Conservation (phyloP, 495 filamentous ascomycete genomes). For the Lophiotrema nucula region DNA sequence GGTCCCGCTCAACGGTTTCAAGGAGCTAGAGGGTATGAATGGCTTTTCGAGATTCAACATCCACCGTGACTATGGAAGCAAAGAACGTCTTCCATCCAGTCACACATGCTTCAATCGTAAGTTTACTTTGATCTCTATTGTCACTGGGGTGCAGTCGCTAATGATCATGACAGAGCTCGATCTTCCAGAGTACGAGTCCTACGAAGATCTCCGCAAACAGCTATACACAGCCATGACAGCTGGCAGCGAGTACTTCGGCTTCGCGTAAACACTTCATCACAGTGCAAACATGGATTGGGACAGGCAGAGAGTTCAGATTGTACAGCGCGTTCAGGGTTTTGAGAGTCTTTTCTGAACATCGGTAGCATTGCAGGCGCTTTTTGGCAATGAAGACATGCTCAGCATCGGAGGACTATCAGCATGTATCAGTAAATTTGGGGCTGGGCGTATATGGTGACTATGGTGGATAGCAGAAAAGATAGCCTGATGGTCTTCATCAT, state of each 20-base stretch:
- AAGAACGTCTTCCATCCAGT: slow-evolving; percentile 90
- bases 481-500: no score
- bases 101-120: slow-evolving; percentile 99
- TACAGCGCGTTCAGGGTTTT: no score
- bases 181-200: slow-evolving; percentile 96
- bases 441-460: no score
- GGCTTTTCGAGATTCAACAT: slow-evolving; percentile 98
- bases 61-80: slow-evolving; percentile 96
- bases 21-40: slow-evolving; percentile 99
- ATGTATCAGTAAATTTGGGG: no score
- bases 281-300: no score
- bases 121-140: slow-evolving; percentile 41
- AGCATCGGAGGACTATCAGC: no score
- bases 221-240: slow-evolving; percentile 92
- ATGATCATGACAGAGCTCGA: slow-evolving; percentile 73
- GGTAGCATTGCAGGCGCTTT: no score
- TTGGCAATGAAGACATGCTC: no score
- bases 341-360: no score
- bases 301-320: no score
- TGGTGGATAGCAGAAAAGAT: no score
- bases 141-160: slow-evolving; percentile 37
- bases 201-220: slow-evolving; percentile 82
- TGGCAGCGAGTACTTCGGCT: slow-evolving; percentile 97
- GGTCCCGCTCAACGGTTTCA: slow-evolving; percentile 98
- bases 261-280: no score